Conservation (phyloP, 2,329 filamentous ascomycete genomes). For the Lecanoromycetidae sp. region DNA sequence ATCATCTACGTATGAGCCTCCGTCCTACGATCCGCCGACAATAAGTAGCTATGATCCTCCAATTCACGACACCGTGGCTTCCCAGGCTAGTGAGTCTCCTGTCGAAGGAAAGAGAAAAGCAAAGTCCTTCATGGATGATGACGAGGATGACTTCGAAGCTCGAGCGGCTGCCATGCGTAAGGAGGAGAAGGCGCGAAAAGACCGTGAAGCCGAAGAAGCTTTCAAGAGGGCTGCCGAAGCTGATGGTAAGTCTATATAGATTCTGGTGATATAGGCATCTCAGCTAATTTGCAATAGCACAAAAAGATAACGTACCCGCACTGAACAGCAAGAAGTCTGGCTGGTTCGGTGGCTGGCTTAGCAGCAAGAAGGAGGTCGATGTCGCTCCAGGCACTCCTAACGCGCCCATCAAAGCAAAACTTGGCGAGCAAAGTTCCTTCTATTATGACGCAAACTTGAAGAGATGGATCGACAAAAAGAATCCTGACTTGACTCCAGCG, state of each 20-base stretch:
- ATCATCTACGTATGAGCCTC: conserved; percentile 43
- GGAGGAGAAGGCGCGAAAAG: conserved; percentile 55
- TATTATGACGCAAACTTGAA: conserved; percentile 92
- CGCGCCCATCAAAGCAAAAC: conserved; percentile 71
- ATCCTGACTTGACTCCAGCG: conserved; percentile 49
- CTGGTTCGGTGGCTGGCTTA: conserved; percentile 81
- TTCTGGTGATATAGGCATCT: background rate
- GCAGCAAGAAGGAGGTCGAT: conserved; percentile 52
- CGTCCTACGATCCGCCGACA: conserved; percentile 52
- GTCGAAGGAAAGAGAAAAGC: conserved; percentile 53
- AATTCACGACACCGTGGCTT: conserved; percentile 40
- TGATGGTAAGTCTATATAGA: conserved; percentile 37
- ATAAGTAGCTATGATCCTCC: conserved; percentile 39
- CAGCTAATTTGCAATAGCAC: conserved; percentile 15
- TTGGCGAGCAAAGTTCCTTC: conserved; percentile 87
- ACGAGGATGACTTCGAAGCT: conserved; percentile 56
- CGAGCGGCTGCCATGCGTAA: conserved; percentile 41
- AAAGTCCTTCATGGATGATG: conserved; percentile 71
- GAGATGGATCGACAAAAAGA: conserved; percentile 97
- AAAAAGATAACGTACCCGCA: conserved; percentile 26
- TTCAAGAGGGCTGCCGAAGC: conserved; percentile 71
- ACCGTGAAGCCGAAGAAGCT: conserved; percentile 71
- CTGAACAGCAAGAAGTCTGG: conserved; percentile 38
- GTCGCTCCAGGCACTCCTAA: conserved; percentile 35
- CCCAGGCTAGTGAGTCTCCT: conserved; percentile 33